Conservation (phyloP, 805 yeast genomes). For the Hanseniaspora lindneri region DNA sequence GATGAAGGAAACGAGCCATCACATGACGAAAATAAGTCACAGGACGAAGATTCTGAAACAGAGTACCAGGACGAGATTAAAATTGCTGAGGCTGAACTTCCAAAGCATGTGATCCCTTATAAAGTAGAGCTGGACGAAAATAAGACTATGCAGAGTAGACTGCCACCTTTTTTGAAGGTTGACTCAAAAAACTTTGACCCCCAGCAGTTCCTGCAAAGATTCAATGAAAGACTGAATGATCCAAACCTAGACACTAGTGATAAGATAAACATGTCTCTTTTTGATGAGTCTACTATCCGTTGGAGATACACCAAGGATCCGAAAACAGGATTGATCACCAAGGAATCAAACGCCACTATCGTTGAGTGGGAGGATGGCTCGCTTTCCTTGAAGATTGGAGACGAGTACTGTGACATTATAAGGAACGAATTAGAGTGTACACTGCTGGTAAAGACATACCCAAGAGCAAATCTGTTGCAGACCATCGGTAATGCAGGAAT, state of each 20-base stretch:
- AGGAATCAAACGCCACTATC: slow-evolving; percentile 80
- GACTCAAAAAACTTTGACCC: slow-evolving; percentile 86
- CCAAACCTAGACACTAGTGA: slow-evolving; percentile 33
- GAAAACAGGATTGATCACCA: slow-evolving; percentile 53
- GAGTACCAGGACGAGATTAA: slow-evolving; percentile 29
- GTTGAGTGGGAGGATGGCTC: slow-evolving; percentile 93
- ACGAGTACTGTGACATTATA: slow-evolving; percentile 72
- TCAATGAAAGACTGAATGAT: slow-evolving; percentile 32
- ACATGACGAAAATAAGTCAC: slow-evolving; percentile 22
- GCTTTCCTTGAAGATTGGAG: slow-evolving; percentile 72
- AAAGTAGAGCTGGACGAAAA: slow-evolving; percentile 32
- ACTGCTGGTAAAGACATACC: slow-evolving; percentile 58
- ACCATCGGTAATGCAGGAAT: slow-evolving; percentile 47
- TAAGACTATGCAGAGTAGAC: slow-evolving; percentile 39
- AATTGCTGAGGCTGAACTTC: slow-evolving; percentile 30
- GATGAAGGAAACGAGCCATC: slow-evolving; percentile 25
- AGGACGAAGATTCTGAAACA: slow-evolving; percentile 23
- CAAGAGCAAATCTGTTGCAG: slow-evolving; percentile 53
- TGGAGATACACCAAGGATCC: slow-evolving; percentile 82
- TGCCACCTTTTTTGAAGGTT: slow-evolving; percentile 73
- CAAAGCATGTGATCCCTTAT: slow-evolving; percentile 38
- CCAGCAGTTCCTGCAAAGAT: slow-evolving; percentile 44
- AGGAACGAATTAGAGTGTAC: slow-evolving; percentile 56
- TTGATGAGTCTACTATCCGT: slow-evolving; percentile 75
- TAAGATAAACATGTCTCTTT: slow-evolving; percentile 49